Evolutionary conservation across 2,329 filamentous ascomycete species (phyloP).

Genomic region (Fusarium avenaceum): DNA sequence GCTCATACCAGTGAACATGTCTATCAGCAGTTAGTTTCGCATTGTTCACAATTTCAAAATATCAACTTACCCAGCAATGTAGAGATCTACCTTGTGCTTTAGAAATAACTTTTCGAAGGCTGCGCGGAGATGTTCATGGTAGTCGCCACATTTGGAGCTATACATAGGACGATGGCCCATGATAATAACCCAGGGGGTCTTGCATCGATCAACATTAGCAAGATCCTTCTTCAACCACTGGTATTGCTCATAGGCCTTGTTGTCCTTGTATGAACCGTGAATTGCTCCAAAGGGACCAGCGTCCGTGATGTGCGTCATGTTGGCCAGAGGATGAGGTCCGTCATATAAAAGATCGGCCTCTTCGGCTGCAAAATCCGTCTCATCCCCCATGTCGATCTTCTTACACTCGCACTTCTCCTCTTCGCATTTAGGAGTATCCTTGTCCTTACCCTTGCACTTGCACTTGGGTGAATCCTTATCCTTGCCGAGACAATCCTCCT

Average conservation of each 20-base stretch:
- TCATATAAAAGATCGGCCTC: not conserved
- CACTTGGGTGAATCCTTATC: not conserved
- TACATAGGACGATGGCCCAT: constrained; percentile 16
- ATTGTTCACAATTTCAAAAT: fast-evolving
- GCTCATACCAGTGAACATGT: constrained; percentile 17
- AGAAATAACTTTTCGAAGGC: not conserved
- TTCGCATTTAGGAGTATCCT: fast-evolving
- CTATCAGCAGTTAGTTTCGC: not conserved
- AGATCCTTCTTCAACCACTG: constrained; percentile 1
- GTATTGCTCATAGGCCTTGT: not conserved
- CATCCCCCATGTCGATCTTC: not conserved
- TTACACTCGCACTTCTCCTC: not conserved
- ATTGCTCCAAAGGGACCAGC: constrained; percentile 2
- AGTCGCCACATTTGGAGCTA: not conserved
- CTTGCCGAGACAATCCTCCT: not conserved
- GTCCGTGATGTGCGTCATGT: not conserved
- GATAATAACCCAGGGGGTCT: constrained; percentile 6
- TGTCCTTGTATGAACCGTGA: not conserved
- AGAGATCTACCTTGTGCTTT: not conserved
- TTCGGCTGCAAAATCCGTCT: not conserved
- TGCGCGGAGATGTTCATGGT: not conserved
- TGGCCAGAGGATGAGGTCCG: not conserved
- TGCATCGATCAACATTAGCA: not conserved
- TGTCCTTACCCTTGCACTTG: fast-evolving
- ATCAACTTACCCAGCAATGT: not conserved